Evolutionary conservation across 495 filamentous ascomycete species (phyloP).

Genomic region (Saxophila tyrrhenica): DNA sequence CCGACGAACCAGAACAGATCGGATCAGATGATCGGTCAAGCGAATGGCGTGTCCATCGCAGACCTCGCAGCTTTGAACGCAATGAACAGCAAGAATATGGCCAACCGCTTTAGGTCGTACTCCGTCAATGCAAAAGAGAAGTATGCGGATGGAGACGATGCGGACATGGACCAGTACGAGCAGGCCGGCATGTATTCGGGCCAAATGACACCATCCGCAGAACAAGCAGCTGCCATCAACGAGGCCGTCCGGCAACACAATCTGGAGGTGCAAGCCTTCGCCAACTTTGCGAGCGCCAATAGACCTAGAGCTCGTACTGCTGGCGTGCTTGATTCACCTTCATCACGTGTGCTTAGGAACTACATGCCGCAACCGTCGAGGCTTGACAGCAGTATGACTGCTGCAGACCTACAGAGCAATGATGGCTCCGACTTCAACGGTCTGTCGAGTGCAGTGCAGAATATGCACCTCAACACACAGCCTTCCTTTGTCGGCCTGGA

Average conservation of each 20-base stretch:
- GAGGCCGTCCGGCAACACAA: constrained; percentile 91
- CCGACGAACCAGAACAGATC: constrained; percentile 68
- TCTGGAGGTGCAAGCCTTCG: constrained; percentile 83
- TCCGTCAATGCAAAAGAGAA: constrained; percentile 98
- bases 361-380: constrained; percentile 75
- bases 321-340: constrained; percentile 77
- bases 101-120: constrained; percentile 87
- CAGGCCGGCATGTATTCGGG: constrained; percentile 52
- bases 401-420: constrained; percentile 60
- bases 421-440: constrained; percentile 66
- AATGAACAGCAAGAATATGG: constrained; percentile 62
- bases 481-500: constrained; percentile 44
- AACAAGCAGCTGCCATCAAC: constrained; percentile 66
- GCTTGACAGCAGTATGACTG: constrained; percentile 72
- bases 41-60: constrained; percentile 49
- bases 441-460: constrained; percentile 63
- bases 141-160: constrained; percentile 86
- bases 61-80: constrained; percentile 46
- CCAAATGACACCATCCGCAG: constrained; percentile 60
- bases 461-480: constrained; percentile 57
- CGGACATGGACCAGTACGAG: constrained; percentile 29
- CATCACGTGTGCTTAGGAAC: constrained; percentile 57
- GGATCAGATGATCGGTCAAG: constrained; percentile 44
- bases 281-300: constrained; percentile 64
- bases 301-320: constrained; percentile 82